Evolutionary conservation across 129 eudicot genomes (phyloP).

Genomic region (Flaveria trinervia): DNA sequence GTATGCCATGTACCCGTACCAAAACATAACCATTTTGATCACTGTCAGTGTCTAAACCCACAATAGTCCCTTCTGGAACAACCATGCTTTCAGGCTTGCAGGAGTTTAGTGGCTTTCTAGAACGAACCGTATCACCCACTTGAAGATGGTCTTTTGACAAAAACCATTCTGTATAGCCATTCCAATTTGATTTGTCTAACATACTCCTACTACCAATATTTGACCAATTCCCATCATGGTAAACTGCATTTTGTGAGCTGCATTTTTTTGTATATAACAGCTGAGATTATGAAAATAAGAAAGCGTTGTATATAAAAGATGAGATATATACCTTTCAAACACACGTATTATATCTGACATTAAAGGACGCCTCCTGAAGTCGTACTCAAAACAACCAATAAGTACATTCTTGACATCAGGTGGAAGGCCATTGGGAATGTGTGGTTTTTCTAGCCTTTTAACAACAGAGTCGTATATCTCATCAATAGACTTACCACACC

Average conservation of each 20-base stretch:
- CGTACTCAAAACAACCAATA: constrained; percentile 85
- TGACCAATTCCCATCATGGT: constrained; percentile 51
- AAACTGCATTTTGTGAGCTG: constrained; percentile 61
- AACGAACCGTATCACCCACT: constrained; percentile 81
- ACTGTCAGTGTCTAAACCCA: constrained; percentile 65
- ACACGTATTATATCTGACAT: constrained; percentile 73
- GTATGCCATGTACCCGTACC: constrained; percentile 77
- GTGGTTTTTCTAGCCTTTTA: constrained; percentile 62
- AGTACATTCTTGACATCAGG: constrained; percentile 69
- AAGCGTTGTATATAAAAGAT: background rate
- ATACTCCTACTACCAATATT: constrained; percentile 35
- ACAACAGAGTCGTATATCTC: constrained; percentile 73
- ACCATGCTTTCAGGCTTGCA: constrained; percentile 73
- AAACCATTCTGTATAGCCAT: constrained; percentile 79
- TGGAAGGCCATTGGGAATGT: constrained; percentile 80
- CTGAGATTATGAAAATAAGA: constrained; percentile 2
- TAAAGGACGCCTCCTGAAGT: constrained; percentile 80
- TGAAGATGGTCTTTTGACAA: constrained; percentile 72
- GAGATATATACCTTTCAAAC: constrained; percentile 59
- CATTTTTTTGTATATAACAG: constrained; percentile 23
- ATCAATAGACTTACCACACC: constrained; percentile 75
- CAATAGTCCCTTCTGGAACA: constrained; percentile 67
- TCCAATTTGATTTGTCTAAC: constrained; percentile 38
- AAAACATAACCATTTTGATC: constrained; percentile 50
- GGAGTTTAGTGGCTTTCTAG: constrained; percentile 71